Percentiles rank a stretch among this genome's conserved stretches.
These are phyloP conservation scores for Pseudogymnoascus sp. DNA, from an alignment of 2,329 filamentous ascomycete genomes.

Conservation along the genomic window DNA sequence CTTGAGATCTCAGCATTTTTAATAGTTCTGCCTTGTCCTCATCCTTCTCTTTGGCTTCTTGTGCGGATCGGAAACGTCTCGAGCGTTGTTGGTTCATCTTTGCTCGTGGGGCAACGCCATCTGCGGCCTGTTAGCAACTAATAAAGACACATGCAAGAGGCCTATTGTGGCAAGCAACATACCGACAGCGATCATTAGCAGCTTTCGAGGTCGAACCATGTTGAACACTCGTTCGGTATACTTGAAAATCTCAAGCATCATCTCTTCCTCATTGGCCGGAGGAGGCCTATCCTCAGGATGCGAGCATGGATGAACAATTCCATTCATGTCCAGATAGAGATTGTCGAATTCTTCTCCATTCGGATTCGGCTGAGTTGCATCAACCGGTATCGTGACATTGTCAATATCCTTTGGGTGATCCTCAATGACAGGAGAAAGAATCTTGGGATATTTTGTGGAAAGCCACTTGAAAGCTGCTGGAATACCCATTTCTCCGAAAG, in stretches of 20 bases:
- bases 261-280: slow-evolving; percentile 91
- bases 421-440: slow-evolving; percentile 85
- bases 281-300: slow-evolving; percentile 91
- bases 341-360: slow-evolving; percentile 99
- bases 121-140: slow-evolving; percentile 35
- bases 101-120: slow-evolving; percentile 92
- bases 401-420: slow-evolving; percentile 75
- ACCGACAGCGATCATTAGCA: slow-evolving; percentile 97
- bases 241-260: slow-evolving; percentile 98
- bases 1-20: slow-evolving; percentile 74
- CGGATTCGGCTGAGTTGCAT: slow-evolving; percentile 77
- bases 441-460: slow-evolving; percentile 94
- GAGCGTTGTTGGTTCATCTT: slow-evolving; percentile 99
- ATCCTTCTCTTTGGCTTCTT: slow-evolving; percentile 91
- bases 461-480: slow-evolving; percentile 80
- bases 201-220: slow-evolving; percentile 92
- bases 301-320: slow-evolving; percentile 96
- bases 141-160: neutral
- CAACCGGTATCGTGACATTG: slow-evolving; percentile 75
- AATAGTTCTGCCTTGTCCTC: slow-evolving; percentile 82
- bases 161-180: slow-evolving; percentile 30
- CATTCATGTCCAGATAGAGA: slow-evolving; percentile 98
- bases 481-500: slow-evolving; percentile 64
- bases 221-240: slow-evolving; percentile 99
- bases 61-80: slow-evolving; percentile 85